Conservation (phyloP, 345 rosid genomes). For the Capsella bursapastoris region DNA sequence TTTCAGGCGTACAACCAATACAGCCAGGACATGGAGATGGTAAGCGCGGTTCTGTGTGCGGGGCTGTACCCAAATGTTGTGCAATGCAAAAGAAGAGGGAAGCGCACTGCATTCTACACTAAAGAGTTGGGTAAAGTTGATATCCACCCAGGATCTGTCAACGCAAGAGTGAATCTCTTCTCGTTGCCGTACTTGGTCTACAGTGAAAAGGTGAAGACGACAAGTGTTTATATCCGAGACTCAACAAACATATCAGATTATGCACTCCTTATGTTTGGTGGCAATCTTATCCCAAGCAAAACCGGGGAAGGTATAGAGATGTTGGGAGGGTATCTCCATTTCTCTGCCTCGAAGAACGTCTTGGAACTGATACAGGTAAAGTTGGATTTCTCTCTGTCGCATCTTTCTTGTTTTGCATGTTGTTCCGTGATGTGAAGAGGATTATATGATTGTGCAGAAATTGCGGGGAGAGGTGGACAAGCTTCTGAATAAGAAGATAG, state of each 20-base stretch:
- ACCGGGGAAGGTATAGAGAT: conserved; percentile 90
- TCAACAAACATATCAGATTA: conserved; percentile 94
- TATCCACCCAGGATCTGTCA: conserved; percentile 94
- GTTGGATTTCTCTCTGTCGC: conserved; percentile 5
- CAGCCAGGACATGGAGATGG: conserved; percentile 90
- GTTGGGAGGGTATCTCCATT: conserved; percentile 97
- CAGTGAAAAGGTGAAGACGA: conserved; percentile 92
- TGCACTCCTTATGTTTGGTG: conserved; percentile 93
- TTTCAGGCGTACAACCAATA: conserved; percentile 83
- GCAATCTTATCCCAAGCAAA: conserved; percentile 73
- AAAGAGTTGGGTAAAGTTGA: conserved; percentile 96
- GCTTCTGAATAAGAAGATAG: conserved; percentile 79
- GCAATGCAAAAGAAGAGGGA: conserved; percentile 97
- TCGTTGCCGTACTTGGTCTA: conserved; percentile 90
- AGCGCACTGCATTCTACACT: conserved; percentile 83
- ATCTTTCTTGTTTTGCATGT: not conserved
- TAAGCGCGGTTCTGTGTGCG: conserved; percentile 83
- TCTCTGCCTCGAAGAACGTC: conserved; percentile 82
- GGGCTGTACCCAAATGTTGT: conserved; percentile 98
- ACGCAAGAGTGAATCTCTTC: conserved; percentile 74
- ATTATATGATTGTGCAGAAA: conserved; percentile 55
- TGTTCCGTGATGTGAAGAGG: conserved; percentile 1
- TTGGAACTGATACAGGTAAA: conserved; percentile 78
- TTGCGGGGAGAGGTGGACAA: conserved; percentile 80
- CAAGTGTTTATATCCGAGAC: conserved; percentile 75